Evolutionary conservation across 331 rosid genomes (phyloP).

Genomic region (Quercus lobata): DNA sequence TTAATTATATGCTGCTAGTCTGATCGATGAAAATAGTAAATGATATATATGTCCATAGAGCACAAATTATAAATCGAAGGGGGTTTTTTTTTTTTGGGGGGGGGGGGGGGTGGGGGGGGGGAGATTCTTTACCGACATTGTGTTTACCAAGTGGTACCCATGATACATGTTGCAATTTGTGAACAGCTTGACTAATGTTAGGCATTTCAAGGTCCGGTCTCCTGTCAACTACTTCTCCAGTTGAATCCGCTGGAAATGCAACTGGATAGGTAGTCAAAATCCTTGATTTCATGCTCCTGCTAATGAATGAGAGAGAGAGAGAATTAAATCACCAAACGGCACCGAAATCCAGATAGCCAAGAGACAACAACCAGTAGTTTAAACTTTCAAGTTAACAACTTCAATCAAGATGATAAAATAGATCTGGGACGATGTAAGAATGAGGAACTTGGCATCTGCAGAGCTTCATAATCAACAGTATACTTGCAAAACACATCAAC

Average conservation of each 20-base stretch:
- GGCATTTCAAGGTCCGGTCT: constrained; percentile 82
- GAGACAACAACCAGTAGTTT: neutral
- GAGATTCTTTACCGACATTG: neutral
- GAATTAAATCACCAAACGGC: constrained; percentile 7
- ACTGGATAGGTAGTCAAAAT: constrained; percentile 72
- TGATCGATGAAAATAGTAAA: no score
- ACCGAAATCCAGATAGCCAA: neutral
- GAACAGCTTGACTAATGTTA: constrained; percentile 12
- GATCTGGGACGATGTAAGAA: no score
- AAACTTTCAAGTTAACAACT: neutral
- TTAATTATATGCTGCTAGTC: no score
- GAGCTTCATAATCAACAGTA: no score
- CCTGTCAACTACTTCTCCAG: constrained; percentile 46
- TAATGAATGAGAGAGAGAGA: neutral
- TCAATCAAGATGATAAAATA: neutral
- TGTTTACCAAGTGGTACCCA: neutral
- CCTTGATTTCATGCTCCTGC: constrained; percentile 86
- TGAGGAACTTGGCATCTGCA: no score
- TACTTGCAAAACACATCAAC: no score
- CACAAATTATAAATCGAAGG: no score
- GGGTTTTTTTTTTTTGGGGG: no score
- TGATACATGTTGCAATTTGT: neutral
- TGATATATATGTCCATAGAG: no score
- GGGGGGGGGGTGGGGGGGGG: no score
- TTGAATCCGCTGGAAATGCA: constrained; percentile 66